Conservation (phyloP, 257 asterid genomes). For the Solanum tarijense region DNA sequence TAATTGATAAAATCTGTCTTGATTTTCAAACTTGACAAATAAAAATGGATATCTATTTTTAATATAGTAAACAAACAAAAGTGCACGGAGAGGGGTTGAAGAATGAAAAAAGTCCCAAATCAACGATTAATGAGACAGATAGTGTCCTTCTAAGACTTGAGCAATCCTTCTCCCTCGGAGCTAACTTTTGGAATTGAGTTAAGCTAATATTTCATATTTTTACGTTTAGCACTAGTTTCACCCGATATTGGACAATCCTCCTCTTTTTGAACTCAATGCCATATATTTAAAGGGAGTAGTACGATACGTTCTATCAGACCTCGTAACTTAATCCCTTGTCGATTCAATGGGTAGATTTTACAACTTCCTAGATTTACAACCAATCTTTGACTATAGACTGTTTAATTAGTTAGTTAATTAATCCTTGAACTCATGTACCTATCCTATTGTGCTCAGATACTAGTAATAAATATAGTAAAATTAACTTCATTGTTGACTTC, state of each 20-base stretch:
- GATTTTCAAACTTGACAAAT: neutral
- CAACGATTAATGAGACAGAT: no score
- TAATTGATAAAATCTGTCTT: neutral
- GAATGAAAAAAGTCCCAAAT: neutral
- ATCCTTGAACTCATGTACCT: neutral
- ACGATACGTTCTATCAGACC: neutral
- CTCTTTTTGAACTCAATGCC: neutral
- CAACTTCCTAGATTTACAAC: neutral
- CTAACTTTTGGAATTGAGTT: no score
- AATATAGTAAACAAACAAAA: no score
- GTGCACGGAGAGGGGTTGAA: neutral
- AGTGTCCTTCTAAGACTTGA: no score
- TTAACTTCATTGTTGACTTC: neutral
- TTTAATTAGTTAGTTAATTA: neutral
- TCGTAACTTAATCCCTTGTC: neutral
- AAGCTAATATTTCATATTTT: no score
- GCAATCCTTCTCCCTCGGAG: no score
- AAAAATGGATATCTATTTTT: no score
- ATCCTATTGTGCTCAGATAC: neutral
- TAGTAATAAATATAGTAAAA: neutral
- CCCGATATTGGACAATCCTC: no score
- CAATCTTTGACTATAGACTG: neutral
- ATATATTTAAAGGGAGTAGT: neutral
- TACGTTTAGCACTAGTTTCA: neutral
- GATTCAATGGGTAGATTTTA: neutral